Percentiles rank a stretch among this genome's conserved stretches.
Conservation (phyloP, 1,284 basidiomycete species). For the Tilletia setariae region DNA sequence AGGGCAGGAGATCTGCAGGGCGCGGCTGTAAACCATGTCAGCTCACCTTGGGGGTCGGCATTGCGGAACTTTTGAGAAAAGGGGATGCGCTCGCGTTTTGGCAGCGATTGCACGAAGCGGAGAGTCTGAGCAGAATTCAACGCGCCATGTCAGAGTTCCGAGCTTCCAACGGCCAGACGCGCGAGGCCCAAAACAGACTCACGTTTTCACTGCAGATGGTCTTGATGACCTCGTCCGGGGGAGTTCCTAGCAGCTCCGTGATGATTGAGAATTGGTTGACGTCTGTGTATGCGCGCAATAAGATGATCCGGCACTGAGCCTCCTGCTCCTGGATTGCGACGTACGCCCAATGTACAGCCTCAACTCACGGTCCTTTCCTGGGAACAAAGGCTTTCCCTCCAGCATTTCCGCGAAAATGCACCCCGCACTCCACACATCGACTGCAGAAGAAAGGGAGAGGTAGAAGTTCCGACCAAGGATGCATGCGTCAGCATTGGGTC, state of each 20-base stretch:
- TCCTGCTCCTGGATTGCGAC: slow-evolving; percentile 21
- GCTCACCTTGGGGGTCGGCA: slow-evolving; percentile 67
- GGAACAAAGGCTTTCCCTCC: slow-evolving; percentile 97
- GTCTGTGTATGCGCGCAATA: slow-evolving; percentile 60
- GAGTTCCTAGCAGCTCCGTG: slow-evolving; percentile 94
- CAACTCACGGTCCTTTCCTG: slow-evolving; percentile 79
- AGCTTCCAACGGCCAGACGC: not conserved
- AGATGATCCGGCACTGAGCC: slow-evolving; percentile 13
- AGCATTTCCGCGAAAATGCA: slow-evolving; percentile 99
- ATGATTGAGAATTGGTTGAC: slow-evolving; percentile 99
- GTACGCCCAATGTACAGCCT: no score
- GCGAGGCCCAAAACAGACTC: slow-evolving; percentile 42
- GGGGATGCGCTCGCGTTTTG: slow-evolving; percentile 90
- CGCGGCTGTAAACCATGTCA: slow-evolving; percentile 56
- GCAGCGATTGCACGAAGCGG: slow-evolving; percentile 95
- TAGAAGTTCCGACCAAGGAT: not conserved
- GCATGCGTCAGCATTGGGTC: slow-evolving; percentile 9
- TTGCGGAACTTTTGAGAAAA: slow-evolving; percentile 91
- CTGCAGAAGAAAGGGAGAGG: slow-evolving; percentile 48
- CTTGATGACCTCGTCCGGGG: slow-evolving; percentile 98
- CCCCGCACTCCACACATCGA: slow-evolving; percentile 98
- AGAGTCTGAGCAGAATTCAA: slow-evolving; percentile 69
- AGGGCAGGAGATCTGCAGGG: not conserved
- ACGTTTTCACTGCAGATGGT: slow-evolving; percentile 98
- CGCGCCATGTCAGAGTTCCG: not conserved